These are phyloP conservation scores for Coniochaeta prunicola DNA, from an alignment of 2,329 filamentous ascomycete genomes.

Conservation along the genomic window DNA sequence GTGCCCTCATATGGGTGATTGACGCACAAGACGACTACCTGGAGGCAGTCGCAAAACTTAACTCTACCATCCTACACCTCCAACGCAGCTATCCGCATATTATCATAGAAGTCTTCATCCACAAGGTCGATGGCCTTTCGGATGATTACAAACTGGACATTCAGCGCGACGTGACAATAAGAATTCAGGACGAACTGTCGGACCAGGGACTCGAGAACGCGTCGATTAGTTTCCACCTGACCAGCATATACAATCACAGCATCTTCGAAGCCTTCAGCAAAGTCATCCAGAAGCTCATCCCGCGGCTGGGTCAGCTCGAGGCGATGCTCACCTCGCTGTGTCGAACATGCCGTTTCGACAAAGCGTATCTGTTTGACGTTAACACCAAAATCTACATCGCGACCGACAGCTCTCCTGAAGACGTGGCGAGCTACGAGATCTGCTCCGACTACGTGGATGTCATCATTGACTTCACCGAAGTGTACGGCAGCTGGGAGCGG, in stretches of 20 bases:
- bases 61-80: constrained; percentile 81
- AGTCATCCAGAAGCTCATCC: constrained; percentile 95
- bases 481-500: constrained; percentile 73
- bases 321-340: constrained; percentile 90
- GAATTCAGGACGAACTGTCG: constrained; percentile 91
- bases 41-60: constrained; percentile 79
- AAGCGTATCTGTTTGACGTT: constrained; percentile 96
- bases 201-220: constrained; percentile 92
- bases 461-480: constrained; percentile 92
- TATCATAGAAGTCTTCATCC: constrained; percentile 97
- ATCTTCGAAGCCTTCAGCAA: constrained; percentile 97
- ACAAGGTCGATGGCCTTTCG: constrained; percentile 96
- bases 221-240: constrained; percentile 90
- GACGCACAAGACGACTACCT: constrained; percentile 98
- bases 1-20: constrained; percentile 95
- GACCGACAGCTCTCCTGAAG: constrained; percentile 85
- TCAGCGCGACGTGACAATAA: constrained; percentile 91
- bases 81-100: constrained; percentile 86
- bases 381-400: constrained; percentile 98
- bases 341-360: constrained; percentile 91
- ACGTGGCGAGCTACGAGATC: constrained; percentile 95
- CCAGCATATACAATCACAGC: constrained; percentile 96
- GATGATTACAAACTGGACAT: constrained; percentile 96
- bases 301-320: constrained; percentile 86
- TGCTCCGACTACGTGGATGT: constrained; percentile 99